Conservation (phyloP, 345 rosid genomes). For the Diplotaxis tenuifolia region DNA sequence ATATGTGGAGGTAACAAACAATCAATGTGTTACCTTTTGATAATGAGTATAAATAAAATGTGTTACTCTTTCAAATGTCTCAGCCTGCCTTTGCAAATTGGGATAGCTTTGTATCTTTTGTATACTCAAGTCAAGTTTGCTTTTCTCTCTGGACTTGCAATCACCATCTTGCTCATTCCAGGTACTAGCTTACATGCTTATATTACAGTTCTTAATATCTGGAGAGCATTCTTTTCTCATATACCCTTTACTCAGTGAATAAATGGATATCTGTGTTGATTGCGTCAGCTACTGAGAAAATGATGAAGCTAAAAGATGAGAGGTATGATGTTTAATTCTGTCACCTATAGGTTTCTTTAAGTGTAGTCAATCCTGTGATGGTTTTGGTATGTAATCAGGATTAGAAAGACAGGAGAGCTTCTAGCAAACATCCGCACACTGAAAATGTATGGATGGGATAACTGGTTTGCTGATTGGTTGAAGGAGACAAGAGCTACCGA, state of each 20-base stretch:
- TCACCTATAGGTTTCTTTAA: not conserved
- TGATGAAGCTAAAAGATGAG: conserved; percentile 98
- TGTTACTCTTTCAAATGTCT: conserved; percentile 24
- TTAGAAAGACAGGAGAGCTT: conserved; percentile 86
- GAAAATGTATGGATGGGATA: conserved; percentile 92
- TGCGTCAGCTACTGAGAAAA: conserved; percentile 83
- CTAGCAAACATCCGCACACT: conserved; percentile 75
- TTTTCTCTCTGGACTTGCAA: conserved; percentile 75
- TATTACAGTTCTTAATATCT: not conserved
- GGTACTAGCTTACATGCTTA: conserved; percentile 44
- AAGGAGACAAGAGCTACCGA: conserved; percentile 72
- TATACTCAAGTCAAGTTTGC: conserved; percentile 92
- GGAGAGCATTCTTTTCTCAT: not conserved
- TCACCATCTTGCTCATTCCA: conserved; percentile 79
- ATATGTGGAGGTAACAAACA: conserved; percentile 76
- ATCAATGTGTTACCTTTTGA: not conserved
- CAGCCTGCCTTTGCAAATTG: conserved; percentile 96
- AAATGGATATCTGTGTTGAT: conserved; percentile 87
- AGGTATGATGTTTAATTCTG: conserved; percentile 47
- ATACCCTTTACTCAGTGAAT: conserved; percentile 51
- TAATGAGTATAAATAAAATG: not conserved
- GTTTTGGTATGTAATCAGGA: conserved; percentile 44
- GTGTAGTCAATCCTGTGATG: not conserved
- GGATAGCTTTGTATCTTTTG: conserved; percentile 74
- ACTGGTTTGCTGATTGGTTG: conserved; percentile 71